These are phyloP conservation scores for Kuraishia ogatae DNA, from an alignment of 805 yeast genomes.

Conservation along the genomic window DNA sequence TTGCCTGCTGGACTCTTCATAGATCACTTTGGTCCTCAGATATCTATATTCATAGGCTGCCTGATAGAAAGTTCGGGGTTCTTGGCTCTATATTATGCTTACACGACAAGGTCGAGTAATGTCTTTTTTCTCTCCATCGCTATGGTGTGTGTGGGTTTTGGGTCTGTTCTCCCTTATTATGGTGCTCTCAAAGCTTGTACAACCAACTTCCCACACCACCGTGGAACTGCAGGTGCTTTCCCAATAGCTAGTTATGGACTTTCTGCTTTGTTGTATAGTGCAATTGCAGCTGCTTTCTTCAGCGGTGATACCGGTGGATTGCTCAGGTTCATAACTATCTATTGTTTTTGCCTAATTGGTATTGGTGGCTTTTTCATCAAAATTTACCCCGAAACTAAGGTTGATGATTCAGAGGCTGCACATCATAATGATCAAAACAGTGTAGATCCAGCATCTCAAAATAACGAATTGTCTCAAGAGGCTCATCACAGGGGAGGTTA, in stretches of 20 bases:
- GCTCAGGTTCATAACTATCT: slow-evolving; percentile 43
- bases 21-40: slow-evolving; percentile 49
- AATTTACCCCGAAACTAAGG: slow-evolving; percentile 5
- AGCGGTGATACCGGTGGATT: slow-evolving; percentile 44
- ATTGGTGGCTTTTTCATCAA: slow-evolving; percentile 36
- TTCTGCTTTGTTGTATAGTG: slow-evolving; percentile 58
- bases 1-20: slow-evolving; percentile 63
- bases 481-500: slow-evolving; percentile 7
- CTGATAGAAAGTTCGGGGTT: slow-evolving; percentile 47
- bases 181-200: slow-evolving; percentile 51
- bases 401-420: slow-evolving; percentile 1
- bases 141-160: slow-evolving; percentile 50
- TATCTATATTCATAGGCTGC: slow-evolving; percentile 48
- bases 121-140: slow-evolving; percentile 36
- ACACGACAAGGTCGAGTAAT: slow-evolving; percentile 27
- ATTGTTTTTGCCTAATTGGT: slow-evolving; percentile 39
- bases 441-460: neutral
- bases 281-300: slow-evolving; percentile 45
- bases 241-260: slow-evolving; percentile 67
- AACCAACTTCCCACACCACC: slow-evolving; percentile 59
- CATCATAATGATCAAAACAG: slow-evolving; percentile 3
- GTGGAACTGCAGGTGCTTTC: slow-evolving; percentile 63
- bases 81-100: slow-evolving; percentile 38
- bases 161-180: slow-evolving; percentile 52
- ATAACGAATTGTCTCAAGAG: neutral